phyloP scores from a whole-genome alignment of 371 early-diverging fungal genomes.

The Mortierella sp. region DNA sequence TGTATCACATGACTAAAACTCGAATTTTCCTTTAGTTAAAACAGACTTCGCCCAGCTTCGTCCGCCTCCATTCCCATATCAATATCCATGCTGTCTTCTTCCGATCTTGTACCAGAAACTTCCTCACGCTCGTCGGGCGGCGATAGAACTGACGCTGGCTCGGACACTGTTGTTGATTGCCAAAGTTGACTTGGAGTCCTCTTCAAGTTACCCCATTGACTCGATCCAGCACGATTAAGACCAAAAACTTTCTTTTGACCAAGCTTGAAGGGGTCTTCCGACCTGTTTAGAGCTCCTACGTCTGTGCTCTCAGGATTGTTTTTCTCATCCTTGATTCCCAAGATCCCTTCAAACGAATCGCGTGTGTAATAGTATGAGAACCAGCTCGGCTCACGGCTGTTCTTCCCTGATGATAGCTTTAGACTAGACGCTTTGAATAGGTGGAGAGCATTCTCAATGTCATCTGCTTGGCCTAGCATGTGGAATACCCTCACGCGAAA shows the following conservation, averaged over 20 bases:
- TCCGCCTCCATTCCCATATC: constrained; percentile 5
- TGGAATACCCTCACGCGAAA: constrained; percentile 27
- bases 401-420: constrained; percentile 9
- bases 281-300: neutral
- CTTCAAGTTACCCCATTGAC: constrained; percentile 9
- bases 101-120: neutral
- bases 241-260: neutral
- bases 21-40: neutral
- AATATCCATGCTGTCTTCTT: constrained; percentile 6
- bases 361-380: constrained; percentile 41
- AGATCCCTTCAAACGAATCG: constrained; percentile 35
- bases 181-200: constrained; percentile 25
- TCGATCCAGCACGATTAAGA: constrained; percentile 8
- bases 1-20: neutral
- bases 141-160: neutral
- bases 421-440: constrained; percentile 4
- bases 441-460: constrained; percentile 6
- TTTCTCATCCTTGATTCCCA: constrained; percentile 8
- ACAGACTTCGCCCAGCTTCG: neutral
- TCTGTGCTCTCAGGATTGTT: no score
- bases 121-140: constrained; percentile 7
- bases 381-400: constrained; percentile 41
- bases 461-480: constrained; percentile 7
- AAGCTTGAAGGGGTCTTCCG: neutral
- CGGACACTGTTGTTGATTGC: neutral